phyloP scores from a whole-genome alignment of 345 rosid genomes.

The Nasturtium officinale region DNA sequence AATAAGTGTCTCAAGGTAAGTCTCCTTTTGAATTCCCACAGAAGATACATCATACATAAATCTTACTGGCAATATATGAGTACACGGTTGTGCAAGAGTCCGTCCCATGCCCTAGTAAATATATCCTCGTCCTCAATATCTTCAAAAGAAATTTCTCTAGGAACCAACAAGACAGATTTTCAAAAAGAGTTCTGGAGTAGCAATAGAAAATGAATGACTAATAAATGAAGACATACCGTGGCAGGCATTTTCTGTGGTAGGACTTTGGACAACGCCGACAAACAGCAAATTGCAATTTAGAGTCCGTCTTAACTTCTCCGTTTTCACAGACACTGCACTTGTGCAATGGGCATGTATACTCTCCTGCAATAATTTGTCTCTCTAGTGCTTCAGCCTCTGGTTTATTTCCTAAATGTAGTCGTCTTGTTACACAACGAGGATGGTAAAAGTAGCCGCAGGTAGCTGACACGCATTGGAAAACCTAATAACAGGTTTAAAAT shows the following conservation, averaged over 20 bases:
- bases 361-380: slow-evolving; percentile 62
- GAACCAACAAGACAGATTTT: slow-evolving; percentile 25
- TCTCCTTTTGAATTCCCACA: slow-evolving; percentile 13
- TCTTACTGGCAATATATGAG: slow-evolving; percentile 91
- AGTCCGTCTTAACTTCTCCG: slow-evolving; percentile 64
- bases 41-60: slow-evolving; percentile 4
- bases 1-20: slow-evolving; percentile 31
- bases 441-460: slow-evolving; percentile 93
- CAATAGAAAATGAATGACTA: slow-evolving; percentile 12
- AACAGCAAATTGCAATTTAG: slow-evolving; percentile 74
- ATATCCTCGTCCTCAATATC: slow-evolving; percentile 53
- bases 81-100: slow-evolving; percentile 66
- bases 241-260: slow-evolving; percentile 93
- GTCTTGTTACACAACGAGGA: slow-evolving; percentile 71
- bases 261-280: slow-evolving; percentile 93
- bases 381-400: slow-evolving; percentile 61
- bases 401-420: slow-evolving; percentile 53
- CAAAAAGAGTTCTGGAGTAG: slow-evolving; percentile 5
- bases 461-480: slow-evolving; percentile 78
- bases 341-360: slow-evolving; percentile 80
- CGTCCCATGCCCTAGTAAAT: slow-evolving; percentile 78
- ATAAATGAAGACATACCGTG: slow-evolving; percentile 52
- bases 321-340: slow-evolving; percentile 74
- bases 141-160: slow-evolving; percentile 68
- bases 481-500: slow-evolving; percentile 50